Evolutionary conservation across 2,329 filamentous ascomycete genomes (phyloP).

Genomic region (Fusarium graminum): DNA sequence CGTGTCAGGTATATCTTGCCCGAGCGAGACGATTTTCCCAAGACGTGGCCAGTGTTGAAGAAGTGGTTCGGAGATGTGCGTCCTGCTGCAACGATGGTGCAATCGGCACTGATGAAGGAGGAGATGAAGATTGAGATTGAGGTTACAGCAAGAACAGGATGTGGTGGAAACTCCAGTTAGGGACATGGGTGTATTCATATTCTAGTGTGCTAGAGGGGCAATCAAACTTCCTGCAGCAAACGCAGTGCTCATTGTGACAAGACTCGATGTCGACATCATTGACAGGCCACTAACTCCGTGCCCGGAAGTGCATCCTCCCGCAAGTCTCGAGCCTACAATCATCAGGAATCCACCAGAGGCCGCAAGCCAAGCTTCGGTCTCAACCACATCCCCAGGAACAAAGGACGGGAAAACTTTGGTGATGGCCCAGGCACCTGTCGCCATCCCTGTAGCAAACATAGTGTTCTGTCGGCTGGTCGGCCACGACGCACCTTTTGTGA

Average conservation of each 20-base stretch:
- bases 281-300: constrained; percentile 77
- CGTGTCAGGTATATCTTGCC: constrained; percentile 66
- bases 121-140: constrained; percentile 61
- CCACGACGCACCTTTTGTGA: constrained; percentile 51
- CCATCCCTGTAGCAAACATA: constrained; percentile 66
- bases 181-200: neutral
- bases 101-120: constrained; percentile 65
- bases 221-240: constrained; percentile 64
- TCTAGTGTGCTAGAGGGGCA: constrained; percentile 48
- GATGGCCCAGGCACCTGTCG: constrained; percentile 60
- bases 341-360: constrained; percentile 68
- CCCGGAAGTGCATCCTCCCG: constrained; percentile 76
- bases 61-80: constrained; percentile 64
- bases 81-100: constrained; percentile 67
- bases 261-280: constrained; percentile 71
- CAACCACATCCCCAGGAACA: constrained; percentile 42
- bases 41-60: constrained; percentile 63
- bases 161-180: constrained; percentile 18
- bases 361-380: constrained; percentile 57
- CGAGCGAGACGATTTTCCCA: constrained; percentile 60
- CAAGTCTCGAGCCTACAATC: constrained; percentile 71
- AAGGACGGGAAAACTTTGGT: constrained; percentile 52
- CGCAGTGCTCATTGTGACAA: constrained; percentile 70
- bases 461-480: constrained; percentile 59
- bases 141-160: constrained; percentile 56